Base-by-base conservation (phyloP, 83 land plant species). In the Diphasiastrum complanatum region DNA sequence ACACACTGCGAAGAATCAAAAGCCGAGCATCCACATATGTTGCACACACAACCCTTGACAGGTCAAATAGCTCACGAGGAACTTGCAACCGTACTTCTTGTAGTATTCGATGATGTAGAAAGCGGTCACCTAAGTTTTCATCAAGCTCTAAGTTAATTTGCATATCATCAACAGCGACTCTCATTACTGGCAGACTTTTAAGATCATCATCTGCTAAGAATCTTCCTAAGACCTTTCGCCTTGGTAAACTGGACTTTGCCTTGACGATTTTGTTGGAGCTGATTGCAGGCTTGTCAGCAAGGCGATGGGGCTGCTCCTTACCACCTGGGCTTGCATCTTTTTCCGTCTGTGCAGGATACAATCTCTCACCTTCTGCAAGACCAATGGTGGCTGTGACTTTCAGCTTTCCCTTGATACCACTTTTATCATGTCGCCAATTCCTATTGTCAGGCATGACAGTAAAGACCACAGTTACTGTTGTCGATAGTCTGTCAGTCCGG, bases 51-150 rank as follows among this genome's bases (percentile, higher is more conserved):
- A 91, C 29, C 27, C 75, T 80, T 5, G 89, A 75, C 59, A 87
- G 29, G 68, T 86, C 93, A 61, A 91, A 91, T 71, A 85, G 72
- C 52, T 86, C 97, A 0, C 69, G 81, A 0, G 97, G 93, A 24
- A 84, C 29, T 69, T 91, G 95, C 8, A 67, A 60, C 12, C 83
- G 71, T 32, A 84, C 77, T 58, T 91, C 97, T 18, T 36, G 60
- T 22, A 83, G 56, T 5, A 51, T 33, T 27, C 47, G 20, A 11
- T 62, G 48, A 20, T 76, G 76, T 2, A 51, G 55, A 26, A 68
- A 52, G 12, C 45, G 12, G 33, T 59, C 70, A 25, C 23, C 49
- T 4, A 74, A 34, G 4, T 65, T 57, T 6, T 68, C 66, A 12
- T 65, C 85, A 1, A 86, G 70, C 46, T 61, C 81, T 84, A 91